Conservation (phyloP, 73 alveolate genomes). For the Tetrahymena thermophila region DNA sequence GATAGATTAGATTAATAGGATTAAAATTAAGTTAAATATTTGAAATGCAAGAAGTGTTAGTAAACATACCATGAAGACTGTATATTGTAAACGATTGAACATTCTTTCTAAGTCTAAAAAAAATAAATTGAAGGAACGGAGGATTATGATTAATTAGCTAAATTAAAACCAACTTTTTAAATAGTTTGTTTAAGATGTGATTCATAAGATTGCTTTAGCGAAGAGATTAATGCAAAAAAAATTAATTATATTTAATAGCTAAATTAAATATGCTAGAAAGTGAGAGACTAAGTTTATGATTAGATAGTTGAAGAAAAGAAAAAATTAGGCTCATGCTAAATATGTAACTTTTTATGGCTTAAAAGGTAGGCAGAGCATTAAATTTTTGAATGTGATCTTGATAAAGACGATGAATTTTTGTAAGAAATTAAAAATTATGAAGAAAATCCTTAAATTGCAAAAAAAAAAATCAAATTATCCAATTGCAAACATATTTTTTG, state of each 20-base stretch:
- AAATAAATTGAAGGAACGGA: not conserved
- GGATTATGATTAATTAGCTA: not conserved
- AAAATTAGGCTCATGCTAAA: not conserved
- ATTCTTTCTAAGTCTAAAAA: not conserved
- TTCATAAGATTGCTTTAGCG: not conserved
- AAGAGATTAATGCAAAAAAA: not conserved
- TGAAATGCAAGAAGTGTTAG: not conserved
- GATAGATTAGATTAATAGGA: not conserved
- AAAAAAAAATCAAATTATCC: not conserved
- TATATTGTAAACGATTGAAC: not conserved
- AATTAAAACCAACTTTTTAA: not conserved
- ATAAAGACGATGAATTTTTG: not conserved
- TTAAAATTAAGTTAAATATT: not conserved
- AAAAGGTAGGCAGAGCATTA: not conserved
- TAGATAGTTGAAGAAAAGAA: not conserved
- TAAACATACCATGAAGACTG: not conserved
- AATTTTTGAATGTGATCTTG: not conserved
- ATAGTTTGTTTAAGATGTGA: not conserved
- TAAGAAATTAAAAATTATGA: not conserved
- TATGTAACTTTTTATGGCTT: not conserved
- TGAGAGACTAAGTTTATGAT: not conserved
- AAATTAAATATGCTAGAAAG: not conserved
- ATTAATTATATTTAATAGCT: not conserved
- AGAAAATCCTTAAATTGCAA: not conserved
- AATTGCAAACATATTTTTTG: not conserved